These are phyloP conservation scores for Auxenochlorella pyrenoidosa DNA, from an alignment of 139 green algal genomes.

Conservation along the genomic window DNA sequence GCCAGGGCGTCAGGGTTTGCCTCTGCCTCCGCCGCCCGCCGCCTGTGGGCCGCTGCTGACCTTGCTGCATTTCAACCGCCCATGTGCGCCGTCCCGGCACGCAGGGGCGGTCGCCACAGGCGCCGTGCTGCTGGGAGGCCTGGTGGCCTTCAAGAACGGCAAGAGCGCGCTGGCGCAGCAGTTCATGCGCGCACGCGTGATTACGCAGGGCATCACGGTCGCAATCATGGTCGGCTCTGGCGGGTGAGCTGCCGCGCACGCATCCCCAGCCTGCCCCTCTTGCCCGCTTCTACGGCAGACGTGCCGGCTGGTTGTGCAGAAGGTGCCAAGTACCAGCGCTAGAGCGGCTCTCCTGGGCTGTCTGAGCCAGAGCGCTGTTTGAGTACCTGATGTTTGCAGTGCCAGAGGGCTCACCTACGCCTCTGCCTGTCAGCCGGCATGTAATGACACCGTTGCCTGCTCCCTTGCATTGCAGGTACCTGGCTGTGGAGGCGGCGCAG, in stretches of 20 bases:
- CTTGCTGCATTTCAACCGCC: background rate
- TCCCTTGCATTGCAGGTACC: background rate
- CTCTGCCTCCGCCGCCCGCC: no score
- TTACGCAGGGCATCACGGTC: constrained; percentile 44
- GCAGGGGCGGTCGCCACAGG: constrained; percentile 17
- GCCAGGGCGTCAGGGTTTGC: no score
- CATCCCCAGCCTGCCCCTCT: no score
- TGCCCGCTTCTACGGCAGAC: background rate
- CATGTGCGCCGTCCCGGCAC: background rate
- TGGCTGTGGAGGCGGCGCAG: constrained; percentile 18
- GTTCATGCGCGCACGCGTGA: constrained; percentile 49
- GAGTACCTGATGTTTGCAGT: no score
- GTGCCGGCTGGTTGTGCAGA: background rate
- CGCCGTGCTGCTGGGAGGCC: constrained; percentile 35
- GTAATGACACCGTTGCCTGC: no score
- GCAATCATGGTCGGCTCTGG: constrained; percentile 42
- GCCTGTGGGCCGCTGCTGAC: no score
- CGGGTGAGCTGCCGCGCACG: background rate
- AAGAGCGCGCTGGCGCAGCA: constrained; percentile 44
- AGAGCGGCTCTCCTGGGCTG: no score
- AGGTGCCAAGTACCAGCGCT: no score
- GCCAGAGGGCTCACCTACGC: no score
- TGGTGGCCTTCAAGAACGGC: constrained; percentile 47
- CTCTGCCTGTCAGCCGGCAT: no score
- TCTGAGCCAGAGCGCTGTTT: no score